phyloP scores from a whole-genome alignment of 768 basidiomycete genomes.

The Agaricus blazei region DNA sequence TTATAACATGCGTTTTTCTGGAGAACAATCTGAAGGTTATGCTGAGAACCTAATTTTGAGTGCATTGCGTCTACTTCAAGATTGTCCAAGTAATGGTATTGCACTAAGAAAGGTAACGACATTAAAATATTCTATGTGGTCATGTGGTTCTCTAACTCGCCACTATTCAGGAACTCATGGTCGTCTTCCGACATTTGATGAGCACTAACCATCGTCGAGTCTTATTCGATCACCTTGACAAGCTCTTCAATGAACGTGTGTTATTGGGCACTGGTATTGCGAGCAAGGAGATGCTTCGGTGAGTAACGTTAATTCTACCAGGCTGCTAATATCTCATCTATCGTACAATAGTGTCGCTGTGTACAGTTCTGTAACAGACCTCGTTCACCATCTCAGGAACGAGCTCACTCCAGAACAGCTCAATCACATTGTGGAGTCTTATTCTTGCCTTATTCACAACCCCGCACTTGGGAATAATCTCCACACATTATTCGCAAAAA shows the following conservation, averaged over 20 bases:
- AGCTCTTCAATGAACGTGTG: conserved; percentile 86
- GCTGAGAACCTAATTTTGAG: conserved; percentile 77
- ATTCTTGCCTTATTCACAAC: conserved; percentile 87
- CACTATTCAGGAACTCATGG: conserved; percentile 71
- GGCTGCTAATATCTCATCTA: conserved; percentile 4
- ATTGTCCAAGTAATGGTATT: conserved; percentile 85
- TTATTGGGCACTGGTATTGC: conserved; percentile 82
- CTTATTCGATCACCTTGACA: conserved; percentile 79
- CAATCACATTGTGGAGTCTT: conserved; percentile 73
- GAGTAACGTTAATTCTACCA: conserved; percentile 15
- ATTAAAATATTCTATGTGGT: background rate
- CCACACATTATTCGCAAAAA: conserved; percentile 88
- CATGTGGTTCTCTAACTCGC: background rate
- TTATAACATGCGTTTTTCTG: conserved; percentile 69
- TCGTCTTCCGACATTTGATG: conserved; percentile 88
- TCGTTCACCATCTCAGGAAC: conserved; percentile 84
- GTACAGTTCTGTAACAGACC: conserved; percentile 86
- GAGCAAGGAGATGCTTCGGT: conserved; percentile 83
- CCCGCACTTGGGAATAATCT: conserved; percentile 72
- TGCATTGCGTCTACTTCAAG: conserved; percentile 84
- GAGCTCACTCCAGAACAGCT: conserved; percentile 79
- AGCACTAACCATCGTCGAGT: conserved; percentile 72
- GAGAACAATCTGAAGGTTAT: conserved; percentile 63
- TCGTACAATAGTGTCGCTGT: conserved; percentile 55
- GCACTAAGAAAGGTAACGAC: conserved; percentile 66